phyloP scores from a whole-genome alignment of 1,139 yeast species.

The Zygosaccharomyces sapae region DNA sequence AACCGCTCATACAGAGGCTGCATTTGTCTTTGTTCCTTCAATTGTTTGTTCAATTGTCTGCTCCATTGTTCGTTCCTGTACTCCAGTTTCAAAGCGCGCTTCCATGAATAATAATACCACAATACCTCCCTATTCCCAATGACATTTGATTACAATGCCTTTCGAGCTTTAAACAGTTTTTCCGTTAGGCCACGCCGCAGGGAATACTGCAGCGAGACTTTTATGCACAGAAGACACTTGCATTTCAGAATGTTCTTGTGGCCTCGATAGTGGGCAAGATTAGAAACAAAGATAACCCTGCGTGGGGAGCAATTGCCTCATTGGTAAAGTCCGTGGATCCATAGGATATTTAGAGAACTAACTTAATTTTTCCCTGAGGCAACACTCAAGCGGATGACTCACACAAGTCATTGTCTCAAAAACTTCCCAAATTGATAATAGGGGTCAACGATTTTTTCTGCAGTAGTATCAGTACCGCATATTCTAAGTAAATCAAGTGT shows the following conservation, averaged over 20 bases:
- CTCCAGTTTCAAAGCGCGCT: not conserved
- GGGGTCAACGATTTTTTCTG: not conserved
- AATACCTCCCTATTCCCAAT: not conserved
- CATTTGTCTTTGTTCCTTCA: too few relatives aligned
- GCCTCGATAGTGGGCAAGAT: not conserved
- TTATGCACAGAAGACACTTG: not conserved
- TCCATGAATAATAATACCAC: not conserved
- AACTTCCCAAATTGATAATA: not conserved
- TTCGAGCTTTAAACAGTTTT: not conserved
- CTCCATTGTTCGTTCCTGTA: not conserved
- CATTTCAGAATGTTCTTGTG: not conserved
- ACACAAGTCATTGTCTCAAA: not conserved
- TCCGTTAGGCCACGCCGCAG: not conserved
- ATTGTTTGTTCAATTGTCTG: not conserved
- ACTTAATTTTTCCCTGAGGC: not conserved
- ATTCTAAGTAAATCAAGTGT: not conserved
- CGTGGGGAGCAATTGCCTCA: not conserved
- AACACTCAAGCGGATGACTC: not conserved
- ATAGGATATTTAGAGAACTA: not conserved
- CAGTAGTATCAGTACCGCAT: not conserved
- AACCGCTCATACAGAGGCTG: too few relatives aligned
- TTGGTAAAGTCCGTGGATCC: not conserved
- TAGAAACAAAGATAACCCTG: not conserved
- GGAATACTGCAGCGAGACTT: not conserved
- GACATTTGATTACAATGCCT: not conserved